phyloP scores from a whole-genome alignment of 352 stramenopile species.

The Phytophthora citrophthora region DNA sequence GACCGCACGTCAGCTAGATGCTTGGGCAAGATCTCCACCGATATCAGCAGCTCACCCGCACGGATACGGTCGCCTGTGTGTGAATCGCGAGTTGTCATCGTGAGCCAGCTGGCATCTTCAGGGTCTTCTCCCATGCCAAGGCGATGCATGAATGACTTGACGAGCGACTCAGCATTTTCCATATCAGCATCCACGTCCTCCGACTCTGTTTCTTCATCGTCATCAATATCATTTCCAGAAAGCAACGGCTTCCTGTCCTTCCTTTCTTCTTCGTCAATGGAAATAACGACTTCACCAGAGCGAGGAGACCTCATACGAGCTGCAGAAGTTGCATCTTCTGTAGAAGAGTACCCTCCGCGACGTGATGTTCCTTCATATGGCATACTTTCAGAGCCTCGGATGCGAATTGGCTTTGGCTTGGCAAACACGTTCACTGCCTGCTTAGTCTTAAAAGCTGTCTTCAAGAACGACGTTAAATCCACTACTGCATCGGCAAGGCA shows the following conservation, averaged over 20 bases:
- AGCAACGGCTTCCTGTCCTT: conserved; percentile 35
- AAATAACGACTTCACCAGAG: conserved; percentile 31
- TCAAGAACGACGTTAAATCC: conserved; percentile 69
- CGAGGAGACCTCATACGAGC: conserved; percentile 25
- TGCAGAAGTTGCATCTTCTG: conserved; percentile 30
- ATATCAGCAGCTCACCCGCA: conserved; percentile 72
- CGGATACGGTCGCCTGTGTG: conserved; percentile 61
- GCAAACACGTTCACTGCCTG: conserved; percentile 77
- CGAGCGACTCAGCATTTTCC: conserved; percentile 68
- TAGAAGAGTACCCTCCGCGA: conserved; percentile 31
- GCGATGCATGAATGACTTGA: conserved; percentile 79
- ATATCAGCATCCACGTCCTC: conserved; percentile 46
- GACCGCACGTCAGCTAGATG: conserved; percentile 59
- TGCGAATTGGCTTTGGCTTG: conserved; percentile 66
- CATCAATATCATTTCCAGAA: conserved; percentile 21
- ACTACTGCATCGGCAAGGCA: conserved; percentile 78
- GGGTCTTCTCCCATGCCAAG: conserved; percentile 81
- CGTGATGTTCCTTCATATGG: conserved; percentile 31
- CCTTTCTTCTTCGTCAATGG: conserved; percentile 24
- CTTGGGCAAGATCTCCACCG: conserved; percentile 77
- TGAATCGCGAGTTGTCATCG: conserved; percentile 68
- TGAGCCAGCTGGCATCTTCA: conserved; percentile 80
- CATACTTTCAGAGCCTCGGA: conserved; percentile 44
- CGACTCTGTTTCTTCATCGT: conserved; percentile 32
- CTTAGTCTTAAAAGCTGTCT: conserved; percentile 73